These are phyloP conservation scores for Ilyonectria sp. DNA, from an alignment of 2,329 filamentous ascomycete genomes.

Conservation along the genomic window DNA sequence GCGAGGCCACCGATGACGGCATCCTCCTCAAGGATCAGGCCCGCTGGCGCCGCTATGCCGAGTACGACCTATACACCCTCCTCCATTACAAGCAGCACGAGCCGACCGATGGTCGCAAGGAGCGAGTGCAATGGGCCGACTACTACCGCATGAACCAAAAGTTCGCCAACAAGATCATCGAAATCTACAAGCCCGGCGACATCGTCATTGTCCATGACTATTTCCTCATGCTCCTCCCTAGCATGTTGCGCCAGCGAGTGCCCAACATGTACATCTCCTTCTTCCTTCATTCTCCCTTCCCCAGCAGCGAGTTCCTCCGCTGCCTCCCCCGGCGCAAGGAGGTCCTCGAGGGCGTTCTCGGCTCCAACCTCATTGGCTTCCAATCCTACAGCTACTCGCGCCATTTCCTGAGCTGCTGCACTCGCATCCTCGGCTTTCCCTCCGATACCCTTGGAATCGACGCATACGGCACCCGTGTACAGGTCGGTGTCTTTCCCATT, in stretches of 20 bases:
- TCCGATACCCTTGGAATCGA: conserved; percentile 89
- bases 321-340: conserved; percentile 92
- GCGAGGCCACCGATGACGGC: conserved; percentile 76
- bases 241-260: conserved; percentile 86
- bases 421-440: conserved; percentile 89
- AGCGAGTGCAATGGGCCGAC: conserved; percentile 89
- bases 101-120: conserved; percentile 86
- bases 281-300: conserved; percentile 94
- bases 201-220: conserved; percentile 96
- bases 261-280: conserved; percentile 95
- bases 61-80: conserved; percentile 91
- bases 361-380: conserved; percentile 94
- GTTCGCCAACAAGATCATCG: conserved; percentile 90
- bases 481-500: conserved; percentile 94
- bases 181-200: conserved; percentile 92
- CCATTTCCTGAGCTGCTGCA: conserved; percentile 95
- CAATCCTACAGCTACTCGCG: conserved; percentile 96
- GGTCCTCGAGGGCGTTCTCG: conserved; percentile 89
- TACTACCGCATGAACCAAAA: conserved; percentile 94
- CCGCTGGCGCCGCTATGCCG: conserved; percentile 91
- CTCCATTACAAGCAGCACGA: conserved; percentile 98
- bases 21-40: conserved; percentile 85
- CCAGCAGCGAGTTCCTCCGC: conserved; percentile 94
- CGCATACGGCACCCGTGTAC: conserved; percentile 89
- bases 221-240: conserved; percentile 90